Evolutionary conservation across 371 early-diverging fungal genomes (phyloP).

Genomic region (Apophysomyces variabilis): DNA sequence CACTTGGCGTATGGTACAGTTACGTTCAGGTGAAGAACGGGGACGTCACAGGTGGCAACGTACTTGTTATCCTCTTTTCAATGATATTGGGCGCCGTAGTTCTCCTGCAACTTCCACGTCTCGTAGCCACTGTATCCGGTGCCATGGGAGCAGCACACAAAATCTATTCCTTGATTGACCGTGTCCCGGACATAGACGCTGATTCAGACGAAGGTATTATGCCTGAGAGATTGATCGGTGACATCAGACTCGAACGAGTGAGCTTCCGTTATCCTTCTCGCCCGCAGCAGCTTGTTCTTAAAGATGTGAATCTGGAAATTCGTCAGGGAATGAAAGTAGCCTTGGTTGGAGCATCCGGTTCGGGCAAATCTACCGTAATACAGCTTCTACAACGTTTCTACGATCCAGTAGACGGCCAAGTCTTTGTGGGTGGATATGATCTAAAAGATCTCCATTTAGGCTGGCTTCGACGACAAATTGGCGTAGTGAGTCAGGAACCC

Average conservation of each 20-base stretch:
- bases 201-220: slow-evolving; percentile 49
- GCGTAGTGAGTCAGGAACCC: slow-evolving; percentile 64
- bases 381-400: slow-evolving; percentile 69
- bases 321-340: slow-evolving; percentile 68
- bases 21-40: slow-evolving; percentile 43
- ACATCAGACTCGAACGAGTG: slow-evolving; percentile 56
- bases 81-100: slow-evolving; percentile 42
- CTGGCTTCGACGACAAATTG: slow-evolving; percentile 46
- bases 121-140: slow-evolving; percentile 54
- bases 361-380: slow-evolving; percentile 71
- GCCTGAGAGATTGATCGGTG: slow-evolving; percentile 32
- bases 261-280: slow-evolving; percentile 80
- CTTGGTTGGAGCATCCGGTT: slow-evolving; percentile 70
- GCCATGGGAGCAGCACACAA: slow-evolving; percentile 62
- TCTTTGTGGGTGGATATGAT: slow-evolving; percentile 51
- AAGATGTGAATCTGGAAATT: slow-evolving; percentile 63
- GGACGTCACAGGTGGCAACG: slow-evolving; percentile 44
- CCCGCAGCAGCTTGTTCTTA: slow-evolving; percentile 64
- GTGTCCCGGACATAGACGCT: slow-evolving; percentile 63
- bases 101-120: slow-evolving; percentile 47
- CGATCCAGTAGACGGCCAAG: slow-evolving; percentile 54
- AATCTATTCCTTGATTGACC: slow-evolving; percentile 76
- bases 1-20: slow-evolving; percentile 70
- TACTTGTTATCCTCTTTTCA: slow-evolving; percentile 61
- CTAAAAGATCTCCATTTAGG: slow-evolving; percentile 46